These are phyloP conservation scores for Hanseniaspora jakobsenii DNA, from an alignment of 805 yeast genomes.

Conservation along the genomic window DNA sequence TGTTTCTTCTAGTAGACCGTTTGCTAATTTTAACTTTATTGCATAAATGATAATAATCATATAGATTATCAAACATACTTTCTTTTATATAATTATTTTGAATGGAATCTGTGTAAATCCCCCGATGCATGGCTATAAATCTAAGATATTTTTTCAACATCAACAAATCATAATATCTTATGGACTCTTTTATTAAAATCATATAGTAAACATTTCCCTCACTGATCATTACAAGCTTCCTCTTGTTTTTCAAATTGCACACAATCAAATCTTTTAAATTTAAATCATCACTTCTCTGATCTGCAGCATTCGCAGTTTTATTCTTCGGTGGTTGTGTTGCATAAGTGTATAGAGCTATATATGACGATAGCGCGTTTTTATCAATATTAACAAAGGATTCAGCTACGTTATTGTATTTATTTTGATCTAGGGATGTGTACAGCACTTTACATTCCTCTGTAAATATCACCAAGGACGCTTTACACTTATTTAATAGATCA, in stretches of 20 bases:
- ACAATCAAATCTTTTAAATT: no score
- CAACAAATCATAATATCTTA: conserved; percentile 9
- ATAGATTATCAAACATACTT: neutral
- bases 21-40: no score
- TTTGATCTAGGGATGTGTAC: conserved; percentile 9
- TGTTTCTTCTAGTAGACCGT: no score
- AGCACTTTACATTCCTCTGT: neutral
- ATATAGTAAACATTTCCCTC: neutral
- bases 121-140: no score
- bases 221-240: neutral
- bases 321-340: no score
- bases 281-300: neutral
- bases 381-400: conserved; percentile 10
- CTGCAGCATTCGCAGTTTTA: no score
- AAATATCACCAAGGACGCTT: no score
- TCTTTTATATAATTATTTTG: no score
- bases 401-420: conserved; percentile 2
- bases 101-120: no score
- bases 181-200: neutral
- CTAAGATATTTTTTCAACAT: conserved; percentile 2
- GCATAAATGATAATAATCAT: neutral
- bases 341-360: conserved; percentile 6
- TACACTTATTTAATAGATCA: no score
- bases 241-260: conserved; percentile 1
- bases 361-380: conserved; percentile 8